Conservation (phyloP, 345 rosid species). For the Populus simonii region DNA sequence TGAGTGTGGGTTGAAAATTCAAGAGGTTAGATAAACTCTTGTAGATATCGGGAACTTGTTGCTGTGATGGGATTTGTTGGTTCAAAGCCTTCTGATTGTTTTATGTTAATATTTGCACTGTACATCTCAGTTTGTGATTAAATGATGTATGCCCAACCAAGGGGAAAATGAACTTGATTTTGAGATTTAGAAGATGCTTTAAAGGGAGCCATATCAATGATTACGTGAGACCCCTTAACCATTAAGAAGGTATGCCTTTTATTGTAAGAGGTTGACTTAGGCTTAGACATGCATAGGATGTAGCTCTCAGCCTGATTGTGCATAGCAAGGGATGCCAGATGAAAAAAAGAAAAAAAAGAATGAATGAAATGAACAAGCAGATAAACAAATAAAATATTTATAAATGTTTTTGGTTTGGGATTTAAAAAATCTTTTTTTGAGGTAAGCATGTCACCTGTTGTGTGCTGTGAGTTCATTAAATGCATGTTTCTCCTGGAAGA, state of each 20-base stretch:
- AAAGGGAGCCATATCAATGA: not conserved
- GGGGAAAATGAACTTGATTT: not conserved
- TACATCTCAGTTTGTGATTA: not conserved
- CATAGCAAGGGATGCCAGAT: not conserved
- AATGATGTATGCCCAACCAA: not conserved
- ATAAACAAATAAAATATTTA: not conserved
- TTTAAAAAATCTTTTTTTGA: not conserved
- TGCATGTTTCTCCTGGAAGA: not conserved
- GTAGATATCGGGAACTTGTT: not conserved
- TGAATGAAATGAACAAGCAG: not conserved
- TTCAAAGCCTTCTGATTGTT: not conserved
- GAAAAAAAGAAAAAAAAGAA: not conserved
- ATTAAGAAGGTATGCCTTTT: not conserved
- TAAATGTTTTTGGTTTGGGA: not conserved
- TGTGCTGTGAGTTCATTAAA: too few species aligned
- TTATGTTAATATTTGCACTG: not conserved
- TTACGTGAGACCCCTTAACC: not conserved
- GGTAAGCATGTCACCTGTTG: not conserved
- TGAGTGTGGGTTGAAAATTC: not conserved
- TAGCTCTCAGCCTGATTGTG: not conserved
- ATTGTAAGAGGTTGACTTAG: not conserved
- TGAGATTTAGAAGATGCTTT: slow-evolving; percentile 2
- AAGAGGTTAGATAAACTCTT: not conserved
- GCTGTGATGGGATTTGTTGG: not conserved
- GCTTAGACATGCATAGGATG: not conserved